Evolutionary conservation across 257 asterid species (phyloP), one percentile per base, ranked within the genome.

Genomic region (Misopates orontium): DNA sequence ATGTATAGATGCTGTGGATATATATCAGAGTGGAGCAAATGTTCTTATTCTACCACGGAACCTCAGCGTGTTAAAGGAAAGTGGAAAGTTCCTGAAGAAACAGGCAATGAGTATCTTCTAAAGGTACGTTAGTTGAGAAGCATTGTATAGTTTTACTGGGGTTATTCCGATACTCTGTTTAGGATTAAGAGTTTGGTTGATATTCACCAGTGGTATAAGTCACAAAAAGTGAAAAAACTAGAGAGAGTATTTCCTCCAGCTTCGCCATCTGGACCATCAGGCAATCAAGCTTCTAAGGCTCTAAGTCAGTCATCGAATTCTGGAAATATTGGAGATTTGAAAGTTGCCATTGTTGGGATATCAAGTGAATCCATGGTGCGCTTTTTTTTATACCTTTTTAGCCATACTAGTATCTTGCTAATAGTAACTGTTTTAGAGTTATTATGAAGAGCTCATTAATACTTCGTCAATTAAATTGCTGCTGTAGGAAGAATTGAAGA

Each of bases 1-100:
- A 86, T 75, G 95, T 94, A 94, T 60, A 83, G 82, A 76, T 94
- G 99, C 73, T 56, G 57, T 71, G 97, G 97, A 22, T 90, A 67
- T 83, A 50, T 90, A 69, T 84, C 99, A 64, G 99, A 80, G 78
- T 94, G 97, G 99, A 84, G 86, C 68, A 94, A 82, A 80, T 94
- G 99, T 73, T 79, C 91, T 3, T 86, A 82, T 77, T 82, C 99
- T 49, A 79, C 92, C 11, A 47, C 83, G 16, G 87, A 88, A 70
- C 91, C 95, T 62, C 73, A 69, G 58, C 99, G 96, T 66, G 75
- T 77, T 64, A 84, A 88, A 61, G 93, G 84, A 47, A 94, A 90
- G 76, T 90, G 99, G 97, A 86, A 90, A 83, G 78, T 90, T 71
- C 96, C 96, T 18, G 85, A 86, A 73, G 88, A 79, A 51, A 87